Evolutionary conservation across 2,329 filamentous ascomycete genomes (phyloP), one percentile per base, ranked within the genome.

Genomic region (Aspergillus sp.): DNA sequence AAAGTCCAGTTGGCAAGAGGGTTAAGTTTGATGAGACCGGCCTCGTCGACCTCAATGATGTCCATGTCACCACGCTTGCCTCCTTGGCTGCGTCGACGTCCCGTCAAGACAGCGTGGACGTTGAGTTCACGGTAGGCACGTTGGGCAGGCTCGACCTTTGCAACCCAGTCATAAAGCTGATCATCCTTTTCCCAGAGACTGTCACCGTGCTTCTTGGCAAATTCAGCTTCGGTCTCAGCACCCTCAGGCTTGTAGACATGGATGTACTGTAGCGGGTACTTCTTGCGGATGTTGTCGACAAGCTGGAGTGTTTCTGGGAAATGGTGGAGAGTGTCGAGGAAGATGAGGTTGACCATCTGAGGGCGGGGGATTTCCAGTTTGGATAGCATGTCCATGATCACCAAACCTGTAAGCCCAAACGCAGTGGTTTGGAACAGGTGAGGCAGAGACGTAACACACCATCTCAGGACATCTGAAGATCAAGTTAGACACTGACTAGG

Each of bases 81-180:
- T 62, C 95, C 95, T 78, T 99, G 95, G 62, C 91, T 96, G 65
- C 91, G 87, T 61, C 95, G 86, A 58, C 95, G 91, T 53, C 95
- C 95, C 46, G 95, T 99, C 64, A 99, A 82, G 52, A 98, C 90
- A 53, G 95, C 95, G 57, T 90, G 89, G 56, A 98, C 93, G 68
- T 90, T 86, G 58, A 98, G 85, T 63, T 96, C 89, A 17, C 87
- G 82, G 77, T 97, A 98, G 6, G 95, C 91, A 61, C 95, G 87
- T 78, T 96, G 88, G 55, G 93, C 91, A 15, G 95, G 95, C 81
- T 99, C 95, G 49, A 99, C 95, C 82, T 99, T 99, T 79, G 93
- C 95, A 62, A 95, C 83, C 83, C 91, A 98, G 82, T 99, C 95
- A 78, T 99, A 99, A 70, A 93, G 84, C 70, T 97, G 90, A 50